A percentile compares a stretch with the other conserved stretches of the same genome.
Conservation (phyloP, 1,284 basidiomycete genomes). For the Boletus holoroseus region DNA sequence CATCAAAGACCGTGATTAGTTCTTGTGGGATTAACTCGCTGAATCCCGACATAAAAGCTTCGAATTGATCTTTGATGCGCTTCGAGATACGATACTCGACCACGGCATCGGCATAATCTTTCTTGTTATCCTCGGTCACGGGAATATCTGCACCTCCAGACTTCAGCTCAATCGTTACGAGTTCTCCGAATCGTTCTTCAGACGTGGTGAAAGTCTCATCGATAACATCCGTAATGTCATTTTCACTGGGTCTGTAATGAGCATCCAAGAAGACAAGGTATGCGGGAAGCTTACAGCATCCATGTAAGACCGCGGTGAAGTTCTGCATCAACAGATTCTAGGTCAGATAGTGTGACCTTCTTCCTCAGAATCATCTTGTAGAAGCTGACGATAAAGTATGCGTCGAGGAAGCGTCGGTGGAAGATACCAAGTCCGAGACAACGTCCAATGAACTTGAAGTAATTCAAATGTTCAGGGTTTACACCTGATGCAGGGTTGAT, state of each 20-base stretch:
- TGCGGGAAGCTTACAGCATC: constrained; percentile 67
- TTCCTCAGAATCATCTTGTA: constrained; percentile 97
- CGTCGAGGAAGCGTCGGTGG: constrained; percentile 92
- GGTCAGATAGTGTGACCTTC: constrained; percentile 78
- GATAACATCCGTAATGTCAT: constrained; percentile 87
- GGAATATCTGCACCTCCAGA: constrained; percentile 73
- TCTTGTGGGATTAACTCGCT: constrained; percentile 93
- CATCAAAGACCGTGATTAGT: constrained; percentile 91
- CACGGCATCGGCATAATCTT: constrained; percentile 86
- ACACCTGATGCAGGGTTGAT: constrained; percentile 94
- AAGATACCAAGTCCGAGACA: constrained; percentile 91
- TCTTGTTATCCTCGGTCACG: constrained; percentile 93
- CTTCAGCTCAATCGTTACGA: constrained; percentile 86
- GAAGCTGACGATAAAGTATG: constrained; percentile 95
- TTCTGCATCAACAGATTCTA: constrained; percentile 86
- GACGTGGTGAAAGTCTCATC: constrained; percentile 88
- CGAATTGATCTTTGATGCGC: constrained; percentile 92
- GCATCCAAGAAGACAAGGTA: constrained; percentile 6
- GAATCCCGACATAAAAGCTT: constrained; percentile 93
- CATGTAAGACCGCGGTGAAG: constrained; percentile 86
- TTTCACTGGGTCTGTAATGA: constrained; percentile 48
- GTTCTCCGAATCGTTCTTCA: constrained; percentile 92
- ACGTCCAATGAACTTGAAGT: constrained; percentile 96
- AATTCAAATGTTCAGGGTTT: constrained; percentile 95
- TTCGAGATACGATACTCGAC: constrained; percentile 89